phyloP scores from a whole-genome alignment of 1,284 basidiomycete species.

The Lentinula novae-zelandiae region DNA sequence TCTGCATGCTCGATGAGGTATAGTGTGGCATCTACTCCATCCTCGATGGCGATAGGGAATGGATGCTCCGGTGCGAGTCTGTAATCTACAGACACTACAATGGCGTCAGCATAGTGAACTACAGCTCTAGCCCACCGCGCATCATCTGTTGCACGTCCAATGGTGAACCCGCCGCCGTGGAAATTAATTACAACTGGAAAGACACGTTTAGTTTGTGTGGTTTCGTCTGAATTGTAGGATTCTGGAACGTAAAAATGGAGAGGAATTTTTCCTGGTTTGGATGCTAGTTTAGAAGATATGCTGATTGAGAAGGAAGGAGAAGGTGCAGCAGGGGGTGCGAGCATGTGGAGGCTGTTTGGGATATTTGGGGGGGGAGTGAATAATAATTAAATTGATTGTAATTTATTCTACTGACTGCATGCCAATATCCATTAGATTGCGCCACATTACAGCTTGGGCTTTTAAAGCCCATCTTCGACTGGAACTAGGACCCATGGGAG shows the following conservation, averaged over 20 bases:
- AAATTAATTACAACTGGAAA: slow-evolving; percentile 16
- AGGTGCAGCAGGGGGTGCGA: slow-evolving; percentile 12
- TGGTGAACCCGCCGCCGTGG: slow-evolving; percentile 17
- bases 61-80: slow-evolving; percentile 71
- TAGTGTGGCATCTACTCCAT: slow-evolving; percentile 59
- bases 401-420: slow-evolving; percentile 4
- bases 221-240: slow-evolving; percentile 6
- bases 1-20: slow-evolving; percentile 13
- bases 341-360: background rate
- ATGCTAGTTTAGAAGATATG: slow-evolving; percentile 8
- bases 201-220: background rate
- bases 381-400: background rate
- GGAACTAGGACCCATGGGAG: background rate
- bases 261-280: slow-evolving; percentile 8
- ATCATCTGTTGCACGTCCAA: slow-evolving; percentile 16
- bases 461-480: slow-evolving; percentile 10
- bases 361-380: background rate
- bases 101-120: slow-evolving; percentile 22
- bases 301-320: slow-evolving; percentile 8
- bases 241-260: slow-evolving; percentile 15
- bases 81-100: slow-evolving; percentile 69
- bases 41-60: slow-evolving; percentile 73
- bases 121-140: slow-evolving; percentile 15
- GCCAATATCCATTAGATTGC: slow-evolving; percentile 16
- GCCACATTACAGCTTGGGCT: slow-evolving; percentile 14